Base-by-base conservation (phyloP, 371 early-diverging fungal genomes). In the Mortierella sp. region DNA sequence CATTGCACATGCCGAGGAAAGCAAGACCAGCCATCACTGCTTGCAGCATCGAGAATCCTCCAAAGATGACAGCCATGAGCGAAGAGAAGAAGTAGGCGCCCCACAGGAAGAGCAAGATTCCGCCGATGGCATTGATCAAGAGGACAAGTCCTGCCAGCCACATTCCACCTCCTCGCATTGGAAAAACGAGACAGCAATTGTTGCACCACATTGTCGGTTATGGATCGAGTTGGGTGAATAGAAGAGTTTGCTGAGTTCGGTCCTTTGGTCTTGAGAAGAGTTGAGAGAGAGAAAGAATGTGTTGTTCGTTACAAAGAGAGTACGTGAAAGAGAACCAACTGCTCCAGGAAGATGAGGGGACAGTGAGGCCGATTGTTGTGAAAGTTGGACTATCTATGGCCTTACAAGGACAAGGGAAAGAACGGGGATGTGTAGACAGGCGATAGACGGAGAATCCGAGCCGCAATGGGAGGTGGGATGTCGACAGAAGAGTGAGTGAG, bases 121-220 rank as follows among this genome's bases (percentile, higher is more conserved):
- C 74, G 12, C 74, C 74, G 29, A 52, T 48, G 31, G 54, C 74
- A 28, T 74, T 67, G 57, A 67, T 19, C 17, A 67, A 16, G 29
- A 67, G 21, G 0, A 63, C 63, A 24, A 74, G 55, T 2, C 68
- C 67, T 6, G 74, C 29, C 27, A 74, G 60, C 51, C 44, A 67
- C 74, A 74, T 74, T 17, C 50, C 74, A 10, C 74, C 74, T 39
- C 74, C 74, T 24, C 74, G 74, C 29, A 74, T 60, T 0, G 74
- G 74, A 21, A 74, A 67, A 27, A 58, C 58, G 21, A 74, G 57
- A 48, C 74, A 74, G 29, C 74, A 74, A 52, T 74, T 74, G 43
- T 74, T 74, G 74, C 74, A 74, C 74, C 74, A 74, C 74, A 74
- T 73, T 41, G 29, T 57, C n/a, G 21, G 34, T 21, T n/a, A 34